These are phyloP conservation scores for Synchytrium microbalum DNA, from an alignment of 371 early-diverging fungal species.

Conservation along the genomic window DNA sequence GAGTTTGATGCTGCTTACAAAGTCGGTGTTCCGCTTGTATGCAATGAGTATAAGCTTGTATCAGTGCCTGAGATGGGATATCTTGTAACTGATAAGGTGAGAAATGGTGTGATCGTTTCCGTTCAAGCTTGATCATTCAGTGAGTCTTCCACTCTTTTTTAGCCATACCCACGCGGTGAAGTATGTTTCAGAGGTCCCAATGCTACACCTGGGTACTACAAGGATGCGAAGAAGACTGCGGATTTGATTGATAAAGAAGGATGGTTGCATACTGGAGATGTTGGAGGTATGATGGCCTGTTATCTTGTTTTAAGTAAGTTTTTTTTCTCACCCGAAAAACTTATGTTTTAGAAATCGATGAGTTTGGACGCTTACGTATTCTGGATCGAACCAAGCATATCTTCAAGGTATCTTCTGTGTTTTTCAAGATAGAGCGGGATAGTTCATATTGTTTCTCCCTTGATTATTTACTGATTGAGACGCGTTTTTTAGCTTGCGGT, in stretches of 20 bases:
- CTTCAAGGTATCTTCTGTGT: constrained; percentile 91
- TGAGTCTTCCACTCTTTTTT: constrained; percentile 58
- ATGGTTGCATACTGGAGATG: constrained; percentile 74
- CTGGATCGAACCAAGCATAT: constrained; percentile 90
- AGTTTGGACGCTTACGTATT: constrained; percentile 58
- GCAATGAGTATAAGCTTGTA: constrained; percentile 41
- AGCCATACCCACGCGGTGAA: constrained; percentile 78
- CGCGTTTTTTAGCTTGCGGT: constrained; percentile 59
- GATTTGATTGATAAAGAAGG: constrained; percentile 69
- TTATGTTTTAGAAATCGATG: constrained; percentile 55
- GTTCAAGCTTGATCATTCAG: constrained; percentile 54
- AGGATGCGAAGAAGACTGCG: constrained; percentile 64
- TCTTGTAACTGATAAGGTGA: constrained; percentile 55
- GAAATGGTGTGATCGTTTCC: not conserved
- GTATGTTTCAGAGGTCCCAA: constrained; percentile 69
- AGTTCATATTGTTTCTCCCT: not conserved
- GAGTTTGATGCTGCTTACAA: not conserved
- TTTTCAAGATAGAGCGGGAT: constrained; percentile 61
- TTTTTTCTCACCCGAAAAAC: too few species aligned
- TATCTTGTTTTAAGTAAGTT: too few species aligned
- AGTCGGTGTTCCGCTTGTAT: not conserved
- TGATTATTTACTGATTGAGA: constrained; percentile 39
- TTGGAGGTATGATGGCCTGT: too few species aligned
- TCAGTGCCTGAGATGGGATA: constrained; percentile 83
- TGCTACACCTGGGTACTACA: constrained; percentile 67